These are phyloP conservation scores for Aureobasidium sp. DNA, from an alignment of 2,329 filamentous ascomycete genomes.

Conservation along the genomic window DNA sequence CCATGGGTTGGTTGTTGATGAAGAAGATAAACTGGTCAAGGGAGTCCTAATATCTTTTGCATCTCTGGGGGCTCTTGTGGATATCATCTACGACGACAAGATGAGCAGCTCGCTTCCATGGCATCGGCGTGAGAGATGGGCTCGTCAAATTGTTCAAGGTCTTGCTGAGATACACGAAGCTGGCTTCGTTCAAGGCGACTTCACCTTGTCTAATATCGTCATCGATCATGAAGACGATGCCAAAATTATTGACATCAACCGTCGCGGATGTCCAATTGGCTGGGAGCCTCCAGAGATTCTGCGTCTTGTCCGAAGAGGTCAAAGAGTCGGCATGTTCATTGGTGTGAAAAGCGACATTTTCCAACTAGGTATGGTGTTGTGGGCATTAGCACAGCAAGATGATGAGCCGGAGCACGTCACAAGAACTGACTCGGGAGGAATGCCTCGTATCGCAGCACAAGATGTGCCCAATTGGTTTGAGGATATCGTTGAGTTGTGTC, in stretches of 20 bases:
- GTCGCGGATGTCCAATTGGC: conserved; percentile 90
- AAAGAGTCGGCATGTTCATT: conserved; percentile 93
- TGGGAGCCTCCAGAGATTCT: conserved; percentile 96
- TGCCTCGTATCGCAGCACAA: conserved; percentile 51
- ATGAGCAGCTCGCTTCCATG: conserved; percentile 53
- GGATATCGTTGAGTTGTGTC: conserved; percentile 66
- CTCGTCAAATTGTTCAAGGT: conserved; percentile 80
- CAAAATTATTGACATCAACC: conserved; percentile 97
- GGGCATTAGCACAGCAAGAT: conserved; percentile 78
- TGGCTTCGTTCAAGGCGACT: conserved; percentile 95
- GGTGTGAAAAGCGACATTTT: conserved; percentile 96
- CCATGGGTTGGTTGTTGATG: conserved; percentile 81
- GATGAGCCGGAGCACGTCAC: conserved; percentile 81
- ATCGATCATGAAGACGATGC: conserved; percentile 78
- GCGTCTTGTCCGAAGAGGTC: conserved; percentile 75
- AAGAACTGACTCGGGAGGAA: conserved; percentile 46
- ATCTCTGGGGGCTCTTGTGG: conserved; percentile 77
- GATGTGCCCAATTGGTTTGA: conserved; percentile 73
- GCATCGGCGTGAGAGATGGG: conserved; percentile 75
- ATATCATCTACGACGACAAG: conserved; percentile 77
- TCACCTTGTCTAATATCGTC: conserved; percentile 95
- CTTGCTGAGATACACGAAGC: conserved; percentile 90
- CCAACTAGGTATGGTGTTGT: conserved; percentile 94
- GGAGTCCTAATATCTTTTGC: conserved; percentile 86
- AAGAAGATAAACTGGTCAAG: conserved; percentile 65